phyloP scores from a whole-genome alignment of 148 eudicot genomes.

The Silene uniflora region DNA sequence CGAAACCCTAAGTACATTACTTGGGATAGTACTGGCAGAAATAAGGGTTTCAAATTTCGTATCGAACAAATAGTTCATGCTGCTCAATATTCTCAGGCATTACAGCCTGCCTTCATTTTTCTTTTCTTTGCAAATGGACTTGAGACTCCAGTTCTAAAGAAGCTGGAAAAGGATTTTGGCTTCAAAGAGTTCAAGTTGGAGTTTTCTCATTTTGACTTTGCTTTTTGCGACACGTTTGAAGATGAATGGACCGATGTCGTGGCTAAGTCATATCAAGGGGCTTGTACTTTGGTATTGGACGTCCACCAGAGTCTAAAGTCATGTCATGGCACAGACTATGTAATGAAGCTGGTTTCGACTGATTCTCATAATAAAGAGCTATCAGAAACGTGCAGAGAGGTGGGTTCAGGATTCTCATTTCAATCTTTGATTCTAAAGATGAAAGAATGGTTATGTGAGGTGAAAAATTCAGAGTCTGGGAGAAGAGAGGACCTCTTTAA shows the following conservation, averaged over 20 bases:
- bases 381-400: conserved; percentile 11
- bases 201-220: conserved; percentile 33
- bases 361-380: conserved; percentile 23
- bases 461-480: conserved; percentile 15
- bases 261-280: conserved; percentile 46
- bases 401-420: conserved; percentile 37
- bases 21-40: conserved; percentile 49
- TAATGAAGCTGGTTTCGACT: conserved; percentile 14
- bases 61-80: conserved; percentile 48
- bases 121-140: conserved; percentile 82
- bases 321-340: conserved; percentile 22
- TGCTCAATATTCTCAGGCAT: conserved; percentile 43
- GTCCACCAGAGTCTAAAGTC: conserved; percentile 31
- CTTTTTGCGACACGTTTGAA: conserved; percentile 45
- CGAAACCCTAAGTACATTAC: conserved; percentile 71
- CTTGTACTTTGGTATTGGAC: conserved; percentile 49
- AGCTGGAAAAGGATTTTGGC: conserved; percentile 46
- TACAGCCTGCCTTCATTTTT: conserved; percentile 57
- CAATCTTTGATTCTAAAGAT: conserved; percentile 46
- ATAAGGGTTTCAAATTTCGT: conserved; percentile 51
- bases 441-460: conserved; percentile 35
- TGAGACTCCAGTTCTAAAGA: conserved; percentile 30
- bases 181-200: conserved; percentile 43
- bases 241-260: conserved; percentile 63
- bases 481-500: conserved; percentile 12